phyloP scores from a whole-genome alignment of 495 filamentous ascomycete genomes.

The Podospora appendiculata region DNA sequence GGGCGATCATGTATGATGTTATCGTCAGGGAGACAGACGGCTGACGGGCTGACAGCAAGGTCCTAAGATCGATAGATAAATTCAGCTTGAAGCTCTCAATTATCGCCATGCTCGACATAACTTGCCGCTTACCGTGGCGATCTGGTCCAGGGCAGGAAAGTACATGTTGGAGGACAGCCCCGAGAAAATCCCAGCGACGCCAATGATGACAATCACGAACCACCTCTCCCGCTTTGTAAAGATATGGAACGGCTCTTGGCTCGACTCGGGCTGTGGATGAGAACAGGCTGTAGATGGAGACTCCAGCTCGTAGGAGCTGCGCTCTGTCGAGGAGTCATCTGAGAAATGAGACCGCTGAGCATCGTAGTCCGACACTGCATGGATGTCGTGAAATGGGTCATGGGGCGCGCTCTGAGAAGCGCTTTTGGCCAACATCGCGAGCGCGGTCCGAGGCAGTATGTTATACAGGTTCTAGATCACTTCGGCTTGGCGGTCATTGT shows the following conservation, averaged over 20 bases:
- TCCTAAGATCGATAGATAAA: constrained; percentile 11
- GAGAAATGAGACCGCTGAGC: no score
- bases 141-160: constrained; percentile 46
- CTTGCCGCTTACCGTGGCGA: constrained; percentile 20
- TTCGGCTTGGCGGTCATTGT: no score
- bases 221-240: constrained; percentile 1
- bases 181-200: constrained; percentile 4
- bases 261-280: background rate
- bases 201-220: constrained; percentile 3
- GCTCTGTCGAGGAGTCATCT: background rate
- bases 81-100: background rate
- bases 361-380: background rate
- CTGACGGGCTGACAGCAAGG: constrained; percentile 34
- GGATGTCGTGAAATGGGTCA: background rate
- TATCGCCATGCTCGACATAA: background rate
- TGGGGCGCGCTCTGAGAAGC: background rate
- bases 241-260: background rate
- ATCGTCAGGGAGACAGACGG: constrained; percentile 49
- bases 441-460: background rate
- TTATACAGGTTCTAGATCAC: background rate
- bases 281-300: background rate
- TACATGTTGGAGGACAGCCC: constrained; percentile 50
- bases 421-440: background rate
- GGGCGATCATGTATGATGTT: constrained; percentile 42
- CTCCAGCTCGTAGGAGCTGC: background rate